A percentile compares a stretch with the other conserved stretches of the same genome.
phyloP scores from a whole-genome alignment of 2,329 filamentous ascomycete genomes.

The Aureobasidium subglaciale region DNA sequence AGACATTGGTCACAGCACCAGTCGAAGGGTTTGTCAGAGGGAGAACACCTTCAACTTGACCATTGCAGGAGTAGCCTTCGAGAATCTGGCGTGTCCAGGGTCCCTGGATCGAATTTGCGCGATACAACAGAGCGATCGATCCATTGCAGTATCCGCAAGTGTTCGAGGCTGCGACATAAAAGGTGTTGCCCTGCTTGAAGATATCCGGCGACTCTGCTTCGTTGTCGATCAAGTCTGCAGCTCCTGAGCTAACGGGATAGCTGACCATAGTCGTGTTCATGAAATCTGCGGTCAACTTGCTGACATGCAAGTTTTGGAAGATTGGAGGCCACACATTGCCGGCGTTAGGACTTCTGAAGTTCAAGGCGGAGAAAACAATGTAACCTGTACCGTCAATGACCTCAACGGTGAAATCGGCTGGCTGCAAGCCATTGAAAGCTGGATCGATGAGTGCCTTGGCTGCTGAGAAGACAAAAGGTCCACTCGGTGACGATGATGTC shows the following conservation, averaged over 20 bases:
- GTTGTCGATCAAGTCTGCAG: slow-evolving; percentile 20
- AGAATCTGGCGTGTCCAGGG: slow-evolving; percentile 24
- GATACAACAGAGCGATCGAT: slow-evolving; percentile 20
- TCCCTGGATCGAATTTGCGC: slow-evolving; percentile 19
- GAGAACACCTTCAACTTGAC: slow-evolving; percentile 22
- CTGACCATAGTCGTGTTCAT: slow-evolving; percentile 20
- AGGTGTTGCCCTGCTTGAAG: slow-evolving; percentile 19
- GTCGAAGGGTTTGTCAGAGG: slow-evolving; percentile 18
- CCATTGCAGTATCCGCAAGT: slow-evolving; percentile 25
- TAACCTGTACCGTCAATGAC: slow-evolving; percentile 19
- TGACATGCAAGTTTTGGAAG: slow-evolving; percentile 22
- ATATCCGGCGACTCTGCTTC: slow-evolving; percentile 22
- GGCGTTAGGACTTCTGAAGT: slow-evolving; percentile 20
- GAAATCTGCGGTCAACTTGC: slow-evolving; percentile 18
- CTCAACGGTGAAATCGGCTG: slow-evolving; percentile 22
- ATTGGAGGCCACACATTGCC: slow-evolving; percentile 23
- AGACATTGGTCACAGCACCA: slow-evolving; percentile 18
- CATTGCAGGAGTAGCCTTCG: slow-evolving; percentile 21
- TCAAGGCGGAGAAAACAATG: slow-evolving; percentile 22
- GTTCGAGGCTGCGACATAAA: slow-evolving; percentile 21
- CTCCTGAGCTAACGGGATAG: slow-evolving; percentile 19
- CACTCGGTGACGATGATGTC: slow-evolving; percentile 19
- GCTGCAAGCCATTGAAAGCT: slow-evolving; percentile 19
- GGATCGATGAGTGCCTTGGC: slow-evolving; percentile 19
- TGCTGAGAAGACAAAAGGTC: slow-evolving; percentile 20